These are phyloP conservation scores for Globisporangium alternatum DNA, from an alignment of 352 stramenopile species.

Conservation along the genomic window DNA sequence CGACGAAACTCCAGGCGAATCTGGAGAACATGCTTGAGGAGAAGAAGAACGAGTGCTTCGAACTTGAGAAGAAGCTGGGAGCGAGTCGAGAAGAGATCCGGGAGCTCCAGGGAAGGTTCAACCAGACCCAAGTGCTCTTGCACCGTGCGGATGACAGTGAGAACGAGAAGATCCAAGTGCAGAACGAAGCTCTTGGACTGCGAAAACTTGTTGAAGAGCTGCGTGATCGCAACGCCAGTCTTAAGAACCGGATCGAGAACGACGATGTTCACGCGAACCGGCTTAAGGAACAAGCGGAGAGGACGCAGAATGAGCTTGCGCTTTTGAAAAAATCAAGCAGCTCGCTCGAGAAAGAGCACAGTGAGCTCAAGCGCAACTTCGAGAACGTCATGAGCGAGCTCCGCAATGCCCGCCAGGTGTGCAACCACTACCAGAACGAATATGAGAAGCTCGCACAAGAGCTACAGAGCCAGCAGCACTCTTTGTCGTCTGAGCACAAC, in stretches of 20 bases:
- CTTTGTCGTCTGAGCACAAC: slow-evolving; percentile 45
- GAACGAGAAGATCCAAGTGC: slow-evolving; percentile 61
- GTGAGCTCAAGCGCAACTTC: slow-evolving; percentile 51
- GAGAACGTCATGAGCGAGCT: slow-evolving; percentile 51
- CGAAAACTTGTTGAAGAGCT: slow-evolving; percentile 63
- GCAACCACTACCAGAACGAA: slow-evolving; percentile 69
- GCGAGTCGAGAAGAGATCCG: slow-evolving; percentile 50
- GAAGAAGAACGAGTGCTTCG: slow-evolving; percentile 49
- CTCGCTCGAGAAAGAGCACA: slow-evolving; percentile 48
- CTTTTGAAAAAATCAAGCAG: slow-evolving; percentile 31
- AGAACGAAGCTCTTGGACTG: slow-evolving; percentile 57
- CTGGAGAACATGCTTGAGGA: slow-evolving; percentile 44
- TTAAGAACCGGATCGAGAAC: slow-evolving; percentile 56
- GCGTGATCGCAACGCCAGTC: slow-evolving; percentile 53
- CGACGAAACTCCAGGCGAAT: slow-evolving; percentile 36
- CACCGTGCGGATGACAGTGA: slow-evolving; percentile 53
- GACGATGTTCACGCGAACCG: slow-evolving; percentile 39
- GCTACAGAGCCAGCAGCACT: slow-evolving; percentile 54
- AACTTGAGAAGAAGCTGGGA: slow-evolving; percentile 39
- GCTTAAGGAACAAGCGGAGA: slow-evolving; percentile 46
- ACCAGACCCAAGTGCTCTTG: slow-evolving; percentile 36
- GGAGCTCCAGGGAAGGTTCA: slow-evolving; percentile 35
- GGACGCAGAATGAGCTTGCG: slow-evolving; percentile 39
- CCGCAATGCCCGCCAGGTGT: slow-evolving; percentile 53
- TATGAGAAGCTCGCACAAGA: slow-evolving; percentile 74